A percentile compares a stretch with the other conserved stretches of the same genome.
phyloP scores from a whole-genome alignment of 306 rosid species.

The Acmispon strigosus region DNA sequence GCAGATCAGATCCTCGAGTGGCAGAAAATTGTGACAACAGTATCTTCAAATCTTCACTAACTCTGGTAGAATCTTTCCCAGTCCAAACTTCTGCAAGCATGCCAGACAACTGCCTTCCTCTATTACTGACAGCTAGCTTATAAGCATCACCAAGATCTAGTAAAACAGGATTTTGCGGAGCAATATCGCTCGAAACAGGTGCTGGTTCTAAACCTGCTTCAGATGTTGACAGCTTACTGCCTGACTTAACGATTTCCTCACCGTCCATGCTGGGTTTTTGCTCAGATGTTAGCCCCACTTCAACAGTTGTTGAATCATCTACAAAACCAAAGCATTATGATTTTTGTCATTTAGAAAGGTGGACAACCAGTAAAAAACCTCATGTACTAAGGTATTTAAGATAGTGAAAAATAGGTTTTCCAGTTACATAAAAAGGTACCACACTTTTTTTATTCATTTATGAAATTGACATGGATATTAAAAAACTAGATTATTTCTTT shows the following conservation, averaged over 20 bases:
- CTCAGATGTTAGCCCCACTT: slow-evolving; percentile 24
- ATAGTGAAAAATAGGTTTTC: background rate
- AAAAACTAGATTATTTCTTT: slow-evolving; percentile 10
- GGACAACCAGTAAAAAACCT: slow-evolving; percentile 4
- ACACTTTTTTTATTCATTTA: background rate
- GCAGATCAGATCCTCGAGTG: slow-evolving; percentile 52
- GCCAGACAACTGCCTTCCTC: slow-evolving; percentile 65
- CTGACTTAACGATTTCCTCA: slow-evolving; percentile 36
- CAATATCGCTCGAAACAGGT: slow-evolving; percentile 34
- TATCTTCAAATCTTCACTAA: slow-evolving; percentile 68
- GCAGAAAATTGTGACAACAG: slow-evolving; percentile 68
- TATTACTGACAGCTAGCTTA: slow-evolving; percentile 55
- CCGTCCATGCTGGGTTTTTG: slow-evolving; percentile 21
- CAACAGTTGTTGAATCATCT: slow-evolving; percentile 31
- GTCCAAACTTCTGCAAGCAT: slow-evolving; percentile 65
- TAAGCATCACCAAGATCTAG: slow-evolving; percentile 96
- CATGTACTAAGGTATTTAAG: background rate
- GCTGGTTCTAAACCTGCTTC: slow-evolving; percentile 45
- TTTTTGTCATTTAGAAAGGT: background rate
- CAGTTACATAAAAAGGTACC: background rate
- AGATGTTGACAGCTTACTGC: slow-evolving; percentile 30
- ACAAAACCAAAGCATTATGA: background rate
- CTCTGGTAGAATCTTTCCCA: slow-evolving; percentile 73
- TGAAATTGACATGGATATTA: background rate
- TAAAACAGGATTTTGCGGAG: slow-evolving; percentile 42